These are phyloP conservation scores for Chamaecrista fasciculata DNA, from an alignment of 306 rosid genomes.

Conservation along the genomic window DNA sequence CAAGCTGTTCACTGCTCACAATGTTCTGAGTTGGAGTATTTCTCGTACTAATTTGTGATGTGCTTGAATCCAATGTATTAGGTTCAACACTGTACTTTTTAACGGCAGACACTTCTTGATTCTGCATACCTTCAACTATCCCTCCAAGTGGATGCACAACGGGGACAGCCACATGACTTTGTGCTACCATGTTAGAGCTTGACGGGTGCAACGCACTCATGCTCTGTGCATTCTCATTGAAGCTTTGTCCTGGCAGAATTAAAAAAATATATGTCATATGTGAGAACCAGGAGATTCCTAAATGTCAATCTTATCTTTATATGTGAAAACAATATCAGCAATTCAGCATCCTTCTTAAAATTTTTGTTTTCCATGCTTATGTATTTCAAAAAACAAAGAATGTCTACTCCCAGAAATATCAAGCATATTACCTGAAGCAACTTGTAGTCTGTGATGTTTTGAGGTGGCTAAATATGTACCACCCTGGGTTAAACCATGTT, in stretches of 20 bases:
- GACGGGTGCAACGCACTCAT: conserved; percentile 44
- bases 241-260: conserved; percentile 43
- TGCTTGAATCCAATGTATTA: conserved; percentile 46
- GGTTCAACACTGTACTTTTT: conserved; percentile 41
- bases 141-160: conserved; percentile 47
- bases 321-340: conserved; percentile 36
- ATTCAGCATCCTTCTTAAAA: conserved; percentile 36
- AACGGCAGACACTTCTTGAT: conserved; percentile 42
- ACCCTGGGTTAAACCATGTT: conserved; percentile 43
- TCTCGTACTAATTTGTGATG: conserved; percentile 45
- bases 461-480: conserved; percentile 38
- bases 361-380: conserved; percentile 36
- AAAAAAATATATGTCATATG: conserved; percentile 38
- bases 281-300: conserved; percentile 35
- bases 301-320: conserved; percentile 36
- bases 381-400: conserved; percentile 41
- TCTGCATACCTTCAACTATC: conserved; percentile 43
- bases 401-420: conserved; percentile 36
- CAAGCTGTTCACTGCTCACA: conserved; percentile 63
- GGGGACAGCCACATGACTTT: conserved; percentile 48
- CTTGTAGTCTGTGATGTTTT: conserved; percentile 44
- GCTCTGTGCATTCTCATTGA: conserved; percentile 46
- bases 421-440: conserved; percentile 48
- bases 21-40: conserved; percentile 42
- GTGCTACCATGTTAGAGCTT: conserved; percentile 37